phyloP scores from a whole-genome alignment of 2,329 filamentous ascomycete species.

The Leptographium flavum region DNA sequence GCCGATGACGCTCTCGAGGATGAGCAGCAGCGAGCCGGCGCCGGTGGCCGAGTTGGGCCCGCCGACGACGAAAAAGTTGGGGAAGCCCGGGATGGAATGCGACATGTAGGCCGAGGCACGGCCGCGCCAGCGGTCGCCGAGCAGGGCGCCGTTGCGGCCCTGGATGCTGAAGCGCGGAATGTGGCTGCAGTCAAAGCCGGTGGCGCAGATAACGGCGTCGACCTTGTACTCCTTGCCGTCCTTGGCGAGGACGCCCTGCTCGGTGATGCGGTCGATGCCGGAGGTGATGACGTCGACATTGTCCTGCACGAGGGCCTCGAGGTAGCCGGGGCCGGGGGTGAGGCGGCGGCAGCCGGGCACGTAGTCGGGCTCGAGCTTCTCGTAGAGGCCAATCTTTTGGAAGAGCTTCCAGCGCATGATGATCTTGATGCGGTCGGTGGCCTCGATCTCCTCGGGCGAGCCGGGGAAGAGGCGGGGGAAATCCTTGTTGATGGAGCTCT shows the following conservation, averaged over 20 bases:
- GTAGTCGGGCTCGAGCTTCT: slow-evolving; percentile 33
- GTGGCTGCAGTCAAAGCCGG: slow-evolving; percentile 39
- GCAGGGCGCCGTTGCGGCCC: slow-evolving; percentile 32
- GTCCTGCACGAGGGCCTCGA: slow-evolving; percentile 7
- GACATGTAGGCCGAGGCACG: slow-evolving; percentile 36
- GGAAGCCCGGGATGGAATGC: slow-evolving; percentile 31
- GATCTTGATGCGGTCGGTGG: slow-evolving; percentile 23
- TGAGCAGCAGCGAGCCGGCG: slow-evolving; percentile 34
- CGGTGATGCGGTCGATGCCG: slow-evolving; percentile 28
- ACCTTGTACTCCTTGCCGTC: slow-evolving; percentile 31
- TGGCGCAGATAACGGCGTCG: slow-evolving; percentile 41
- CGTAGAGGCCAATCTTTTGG: slow-evolving; percentile 31
- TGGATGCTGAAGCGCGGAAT: slow-evolving; percentile 34
- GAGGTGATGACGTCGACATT: slow-evolving; percentile 33
- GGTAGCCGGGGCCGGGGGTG: slow-evolving; percentile 25
- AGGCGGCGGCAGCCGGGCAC: slow-evolving; percentile 31
- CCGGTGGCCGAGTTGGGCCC: slow-evolving; percentile 35
- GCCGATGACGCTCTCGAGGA: slow-evolving; percentile 32
- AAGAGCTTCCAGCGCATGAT: slow-evolving; percentile 32
- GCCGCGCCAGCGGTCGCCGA: slow-evolving; percentile 27
- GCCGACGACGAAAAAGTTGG: slow-evolving; percentile 39
- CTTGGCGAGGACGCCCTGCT: slow-evolving; percentile 29
- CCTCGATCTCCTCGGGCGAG: slow-evolving; percentile 25
- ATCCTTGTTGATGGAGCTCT: slow-evolving; percentile 3
- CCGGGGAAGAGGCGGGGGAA: slow-evolving; percentile 21